These are phyloP conservation scores for Pythium aquatile DNA, from an alignment of 352 stramenopile species.

Conservation along the genomic window DNA sequence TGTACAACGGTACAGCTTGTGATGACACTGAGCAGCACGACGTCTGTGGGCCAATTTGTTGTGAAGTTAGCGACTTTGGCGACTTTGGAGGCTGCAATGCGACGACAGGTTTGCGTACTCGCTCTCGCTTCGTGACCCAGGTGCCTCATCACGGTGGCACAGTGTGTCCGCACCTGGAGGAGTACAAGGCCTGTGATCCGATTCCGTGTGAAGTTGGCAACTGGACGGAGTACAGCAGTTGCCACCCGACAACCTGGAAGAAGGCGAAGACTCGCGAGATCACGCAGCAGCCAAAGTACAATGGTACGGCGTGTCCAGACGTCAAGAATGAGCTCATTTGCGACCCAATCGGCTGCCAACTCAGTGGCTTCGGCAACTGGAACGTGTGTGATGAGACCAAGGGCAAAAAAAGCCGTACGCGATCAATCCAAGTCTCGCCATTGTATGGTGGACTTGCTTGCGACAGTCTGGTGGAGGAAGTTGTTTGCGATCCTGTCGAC, in stretches of 20 bases:
- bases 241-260: conserved; percentile 45
- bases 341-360: conserved; percentile 45
- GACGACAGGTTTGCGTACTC: conserved; percentile 36
- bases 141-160: conserved; percentile 31
- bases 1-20: conserved; percentile 35
- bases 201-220: conserved; percentile 32
- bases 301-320: conserved; percentile 38
- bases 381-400: conserved; percentile 30
- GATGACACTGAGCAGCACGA: conserved; percentile 34
- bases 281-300: conserved; percentile 34
- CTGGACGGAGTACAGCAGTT: conserved; percentile 53
- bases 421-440: background rate
- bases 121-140: conserved; percentile 31
- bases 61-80: conserved; percentile 36
- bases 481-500: conserved; percentile 22
- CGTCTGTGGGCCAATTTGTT: conserved; percentile 46
- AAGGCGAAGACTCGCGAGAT: conserved; percentile 45
- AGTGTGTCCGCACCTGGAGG: conserved; percentile 31
- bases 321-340: conserved; percentile 51
- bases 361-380: conserved; percentile 23
- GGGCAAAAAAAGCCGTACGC: conserved; percentile 18
- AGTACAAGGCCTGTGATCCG: conserved; percentile 43
- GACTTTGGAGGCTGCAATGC: conserved; percentile 48
- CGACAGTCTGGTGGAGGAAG: conserved; percentile 1
- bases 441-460: conserved; percentile 19